Conservation (phyloP, 164 flowering plant species). For the Vitis vinifera region ASM3070453v1 NC_081819.1:18321001-18321500, state of each 20-base stretch:
- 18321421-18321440: too few relatives aligned
- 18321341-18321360: not conserved
- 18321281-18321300: not conserved
- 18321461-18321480: too few relatives aligned
- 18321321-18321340: too few relatives aligned
- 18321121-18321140: not conserved
- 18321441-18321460: too few relatives aligned
- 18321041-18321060: too few relatives aligned
- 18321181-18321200: not conserved
- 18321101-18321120: conserved; percentile 1
- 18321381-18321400: not conserved
- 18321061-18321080: too few relatives aligned
- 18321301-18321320: too few relatives aligned
- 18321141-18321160: not conserved
- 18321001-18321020: too few relatives aligned
- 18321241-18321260: not conserved
- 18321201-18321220: not conserved
- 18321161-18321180: not conserved
- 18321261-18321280: not conserved
- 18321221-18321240: not conserved
- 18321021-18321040: too few relatives aligned
- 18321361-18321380: not conserved
- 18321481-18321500: too few relatives aligned
- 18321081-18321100: too few relatives aligned
- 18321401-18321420: too few relatives aligned